Evolutionary conservation across 2,329 filamentous ascomycete genomes (phyloP), one percentile per base, ranked within the genome.

Genomic region (Sporothrix sp.): DNA sequence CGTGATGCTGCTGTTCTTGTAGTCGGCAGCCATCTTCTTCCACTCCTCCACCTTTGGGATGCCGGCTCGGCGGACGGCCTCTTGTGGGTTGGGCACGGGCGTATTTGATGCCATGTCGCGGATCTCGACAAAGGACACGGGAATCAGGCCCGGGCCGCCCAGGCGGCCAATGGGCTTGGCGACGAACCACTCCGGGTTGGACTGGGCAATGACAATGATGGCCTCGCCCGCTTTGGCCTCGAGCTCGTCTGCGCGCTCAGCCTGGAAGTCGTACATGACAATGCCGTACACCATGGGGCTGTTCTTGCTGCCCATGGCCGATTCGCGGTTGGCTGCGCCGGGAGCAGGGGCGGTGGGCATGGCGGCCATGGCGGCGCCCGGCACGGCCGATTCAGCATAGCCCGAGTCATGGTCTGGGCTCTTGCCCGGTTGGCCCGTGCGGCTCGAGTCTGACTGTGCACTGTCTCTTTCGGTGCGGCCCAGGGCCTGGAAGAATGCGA

Each of bases 21-120:
- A 98, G 57, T 96, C 91, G 51, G 91, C 91, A 0, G 93, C 90
- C 88, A 96, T 96, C 70, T 94, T 95, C 73, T 98, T 98, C 93
- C 93, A 98, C 62, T 98, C 93, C 64, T 98, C 93, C 3, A 98
- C 93, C 61, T 84, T 85, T 11, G 93, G 93, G 7, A 98, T 90
- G 18, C 91, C 90, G 2, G 93, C 93, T 59, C 84, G 82, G 60
- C 81, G 80, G 51, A 98, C 87, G 1, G 93, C 91, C 27, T 90
- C 90, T 23, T 86, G 75, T 0, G 91, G 81, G 65, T 97, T 88
- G 16, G 78, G 67, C 1, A 96, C 88, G 1, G 90, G 78, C 58
- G 86, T 80, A 46, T 91, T 89, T 1, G 87, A 89, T 5, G 82
- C 80, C 85, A 96, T 95, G 66, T 97, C 93, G 64, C 88, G 79